Conservation (phyloP, 1,139 yeast species). For the Suzukiozyma palmioleophila region DNA sequence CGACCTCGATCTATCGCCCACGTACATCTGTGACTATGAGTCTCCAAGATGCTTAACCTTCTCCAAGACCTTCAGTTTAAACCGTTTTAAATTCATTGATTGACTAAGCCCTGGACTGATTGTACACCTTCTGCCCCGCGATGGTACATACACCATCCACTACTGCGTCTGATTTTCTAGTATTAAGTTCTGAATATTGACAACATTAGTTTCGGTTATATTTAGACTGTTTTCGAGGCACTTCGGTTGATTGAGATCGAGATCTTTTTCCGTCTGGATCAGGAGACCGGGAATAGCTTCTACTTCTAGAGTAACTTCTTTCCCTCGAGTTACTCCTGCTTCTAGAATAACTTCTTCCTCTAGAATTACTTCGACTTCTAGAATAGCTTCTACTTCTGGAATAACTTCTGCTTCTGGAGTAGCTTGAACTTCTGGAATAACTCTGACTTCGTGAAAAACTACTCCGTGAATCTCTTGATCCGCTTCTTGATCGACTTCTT, state of each 20-base stretch:
- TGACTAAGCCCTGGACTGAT: too few relatives aligned
- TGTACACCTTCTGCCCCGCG: too few relatives aligned
- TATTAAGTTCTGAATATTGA: not conserved
- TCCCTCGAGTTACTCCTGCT: conserved; percentile 14
- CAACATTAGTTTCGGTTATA: not conserved
- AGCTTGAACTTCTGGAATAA: conserved; percentile 13
- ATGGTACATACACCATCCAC: too few relatives aligned
- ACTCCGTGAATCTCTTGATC: conserved; percentile 8
- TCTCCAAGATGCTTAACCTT: too few relatives aligned
- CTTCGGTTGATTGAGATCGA: not conserved
- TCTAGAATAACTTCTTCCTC: conserved; percentile 12
- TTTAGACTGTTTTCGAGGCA: not conserved
- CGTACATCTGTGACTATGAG: too few relatives aligned
- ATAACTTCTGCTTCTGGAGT: conserved; percentile 13
- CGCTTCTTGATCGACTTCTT: conserved; percentile 16
- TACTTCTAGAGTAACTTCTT: conserved; percentile 10
- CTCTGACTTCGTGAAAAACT: conserved; percentile 11
- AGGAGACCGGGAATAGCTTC: conserved; percentile 5
- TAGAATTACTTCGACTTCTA: conserved; percentile 11
- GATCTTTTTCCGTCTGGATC: not conserved
- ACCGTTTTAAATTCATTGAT: too few relatives aligned
- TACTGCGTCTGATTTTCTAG: too few relatives aligned
- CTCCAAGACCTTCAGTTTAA: too few relatives aligned
- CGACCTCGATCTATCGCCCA: too few relatives aligned
- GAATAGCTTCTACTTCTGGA: conserved; percentile 12